Base-by-base conservation (phyloP, 805 yeast genomes). In the Candida yuanshanica region DNA sequence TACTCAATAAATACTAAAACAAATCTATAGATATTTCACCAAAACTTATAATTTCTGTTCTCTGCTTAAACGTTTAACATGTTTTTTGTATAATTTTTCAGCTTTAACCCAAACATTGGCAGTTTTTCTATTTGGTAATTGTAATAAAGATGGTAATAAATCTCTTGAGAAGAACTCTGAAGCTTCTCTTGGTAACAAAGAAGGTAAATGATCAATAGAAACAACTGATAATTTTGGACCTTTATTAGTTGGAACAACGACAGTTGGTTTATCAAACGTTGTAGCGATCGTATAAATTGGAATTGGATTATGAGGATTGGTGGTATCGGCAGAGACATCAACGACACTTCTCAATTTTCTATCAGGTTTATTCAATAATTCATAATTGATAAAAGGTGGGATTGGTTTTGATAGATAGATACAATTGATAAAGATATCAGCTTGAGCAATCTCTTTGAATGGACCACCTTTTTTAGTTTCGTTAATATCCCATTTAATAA, bases 391-490 rank as follows among this genome's bases (percentile, higher is more conserved):
- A 62, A 93, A 93, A 39, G 98, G 97, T 25, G 98, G 82, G 58
- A 93, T 93, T 60, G 96, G 95, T 66, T 81, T 70, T 33, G 96
- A 86, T 55, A 93, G 70, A 69, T 93, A 93, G 65, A 93, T 93
- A 73, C 99, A 93, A 73, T 93, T 93, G 69, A 93, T 78, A 63
- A 93, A 93, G 52, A 93, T 79, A 62, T 93, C 98, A 22, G 88
- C 77, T 36, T 73, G 66, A 25, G 85, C 88, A 53, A 93, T 93
- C 69, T 93, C 97, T 63, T 76, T 62, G 76, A 93, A 93, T 47
- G 99, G 99, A 39, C 99, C 99, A 49, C 99, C 99, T 66, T 75
- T 80, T 52, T 93, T 81, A 45, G 99, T 93, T 72, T 93, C 99
- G 45, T 84, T 77, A 77, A 93, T 88, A 66, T 93, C 99, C 99